These are phyloP conservation scores for Larix kaempferi DNA, from an alignment of 75 land plant genomes.

Conservation along the genomic window DNA sequence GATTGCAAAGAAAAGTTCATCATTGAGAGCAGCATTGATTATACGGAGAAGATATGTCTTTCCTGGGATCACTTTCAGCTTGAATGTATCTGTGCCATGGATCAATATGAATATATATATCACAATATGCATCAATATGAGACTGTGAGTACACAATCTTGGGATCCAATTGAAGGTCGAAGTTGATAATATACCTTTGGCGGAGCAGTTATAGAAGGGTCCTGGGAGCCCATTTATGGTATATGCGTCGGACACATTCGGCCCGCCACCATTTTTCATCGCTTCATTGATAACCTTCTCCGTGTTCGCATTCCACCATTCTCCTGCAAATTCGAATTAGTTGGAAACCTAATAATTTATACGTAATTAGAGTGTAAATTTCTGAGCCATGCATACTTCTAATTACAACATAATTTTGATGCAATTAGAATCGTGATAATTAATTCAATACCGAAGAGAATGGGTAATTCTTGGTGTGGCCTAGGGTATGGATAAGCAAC, in stretches of 20 bases:
- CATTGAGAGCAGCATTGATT: slow-evolving; percentile 49
- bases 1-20: slow-evolving; percentile 52
- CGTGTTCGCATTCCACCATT: slow-evolving; percentile 67
- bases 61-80: slow-evolving; percentile 35
- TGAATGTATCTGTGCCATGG: slow-evolving; percentile 34
- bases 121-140: too few relatives aligned
- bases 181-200: not conserved
- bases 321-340: slow-evolving; percentile 33
- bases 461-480: slow-evolving; percentile 56
- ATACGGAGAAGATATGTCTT: slow-evolving; percentile 45
- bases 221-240: slow-evolving; percentile 77
- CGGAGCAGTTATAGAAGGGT: slow-evolving; percentile 54
- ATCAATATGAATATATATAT: too few relatives aligned
- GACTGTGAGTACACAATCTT: too few relatives aligned
- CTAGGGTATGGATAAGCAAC: slow-evolving; percentile 47
- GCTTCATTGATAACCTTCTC: slow-evolving; percentile 47
- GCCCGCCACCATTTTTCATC: slow-evolving; percentile 54
- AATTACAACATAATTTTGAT: not conserved
- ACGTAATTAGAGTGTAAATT: too few relatives aligned
- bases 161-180: too few relatives aligned
- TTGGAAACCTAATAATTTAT: slow-evolving; percentile 18
- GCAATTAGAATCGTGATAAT: not conserved
- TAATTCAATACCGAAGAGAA: slow-evolving; percentile 45
- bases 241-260: slow-evolving; percentile 66
- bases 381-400: too few relatives aligned